Conservation (phyloP, 768 basidiomycete genomes). For the Dacryopinax primogenitus region DNA sequence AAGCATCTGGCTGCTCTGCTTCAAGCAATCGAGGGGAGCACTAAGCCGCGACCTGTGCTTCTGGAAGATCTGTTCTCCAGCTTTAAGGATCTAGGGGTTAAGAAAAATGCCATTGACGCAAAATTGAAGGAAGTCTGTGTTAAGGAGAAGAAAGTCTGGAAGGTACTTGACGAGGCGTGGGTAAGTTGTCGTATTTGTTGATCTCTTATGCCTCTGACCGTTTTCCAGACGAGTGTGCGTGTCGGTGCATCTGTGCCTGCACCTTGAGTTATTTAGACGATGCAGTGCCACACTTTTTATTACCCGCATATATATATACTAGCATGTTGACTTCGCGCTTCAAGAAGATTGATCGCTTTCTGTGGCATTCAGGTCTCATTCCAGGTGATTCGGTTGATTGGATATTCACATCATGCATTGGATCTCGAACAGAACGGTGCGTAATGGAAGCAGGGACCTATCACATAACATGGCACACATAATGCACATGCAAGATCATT, state of each 20-base stretch:
- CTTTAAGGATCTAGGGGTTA: conserved; percentile 54
- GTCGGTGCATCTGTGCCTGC: neutral
- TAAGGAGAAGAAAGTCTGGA: conserved; percentile 60
- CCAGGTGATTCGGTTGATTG: neutral
- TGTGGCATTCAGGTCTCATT: neutral
- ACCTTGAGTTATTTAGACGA: neutral
- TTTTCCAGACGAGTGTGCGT: neutral
- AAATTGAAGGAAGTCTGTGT: conserved; percentile 58
- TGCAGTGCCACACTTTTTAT: neutral
- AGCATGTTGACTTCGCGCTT: no score
- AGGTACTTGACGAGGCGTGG: conserved; percentile 36
- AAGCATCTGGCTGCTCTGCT: conserved; percentile 47
- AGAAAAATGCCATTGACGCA: conserved; percentile 72
- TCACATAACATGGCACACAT: neutral
- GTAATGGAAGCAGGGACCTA: conserved; percentile 5
- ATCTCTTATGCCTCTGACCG: neutral
- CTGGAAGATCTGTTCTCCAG: conserved; percentile 63
- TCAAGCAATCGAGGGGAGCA: conserved; percentile 46
- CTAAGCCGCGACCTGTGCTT: conserved; percentile 40
- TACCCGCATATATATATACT: neutral
- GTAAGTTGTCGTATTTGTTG: neutral
- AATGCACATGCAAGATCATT: conserved; percentile 10
- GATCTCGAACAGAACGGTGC: neutral
- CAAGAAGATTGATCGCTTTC: no score
- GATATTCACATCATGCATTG: conserved; percentile 9